These are phyloP conservation scores for Apiotrichum domesticum DNA, from an alignment of 1,284 basidiomycete species.

Conservation along the genomic window DNA sequence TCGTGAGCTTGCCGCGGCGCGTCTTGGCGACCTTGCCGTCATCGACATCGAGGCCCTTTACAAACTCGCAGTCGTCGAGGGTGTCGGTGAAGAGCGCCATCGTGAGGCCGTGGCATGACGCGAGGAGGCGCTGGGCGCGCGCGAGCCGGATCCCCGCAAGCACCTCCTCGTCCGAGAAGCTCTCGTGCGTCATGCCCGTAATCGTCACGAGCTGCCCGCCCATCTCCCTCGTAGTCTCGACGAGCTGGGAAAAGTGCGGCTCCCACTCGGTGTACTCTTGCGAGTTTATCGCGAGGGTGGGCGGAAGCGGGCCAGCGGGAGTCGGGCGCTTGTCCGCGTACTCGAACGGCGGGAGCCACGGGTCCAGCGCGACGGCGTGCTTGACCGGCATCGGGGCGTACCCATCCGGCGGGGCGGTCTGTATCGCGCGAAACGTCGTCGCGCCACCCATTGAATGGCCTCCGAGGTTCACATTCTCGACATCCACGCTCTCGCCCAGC, in stretches of 20 bases:
- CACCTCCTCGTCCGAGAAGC: conserved; percentile 41
- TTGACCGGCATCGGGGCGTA: conserved; percentile 52
- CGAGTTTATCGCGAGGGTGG: conserved; percentile 61
- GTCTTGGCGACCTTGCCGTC: neutral
- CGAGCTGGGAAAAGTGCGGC: conserved; percentile 59
- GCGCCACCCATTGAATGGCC: conserved; percentile 75
- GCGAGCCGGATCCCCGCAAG: conserved; percentile 12
- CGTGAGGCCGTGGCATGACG: conserved; percentile 31
- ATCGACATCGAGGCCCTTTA: neutral
- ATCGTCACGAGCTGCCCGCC: conserved; percentile 32
- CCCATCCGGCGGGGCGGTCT: conserved; percentile 19
- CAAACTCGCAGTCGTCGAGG: neutral
- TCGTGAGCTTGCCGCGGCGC: neutral
- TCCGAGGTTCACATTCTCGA: conserved; percentile 52
- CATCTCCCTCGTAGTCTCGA: conserved; percentile 49
- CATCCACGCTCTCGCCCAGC: conserved; percentile 49
- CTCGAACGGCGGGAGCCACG: conserved; percentile 65
- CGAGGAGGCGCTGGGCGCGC: conserved; percentile 17
- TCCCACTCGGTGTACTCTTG: conserved; percentile 62
- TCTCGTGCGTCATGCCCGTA: conserved; percentile 35
- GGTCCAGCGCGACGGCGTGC: conserved; percentile 56
- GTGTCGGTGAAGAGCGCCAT: conserved; percentile 16
- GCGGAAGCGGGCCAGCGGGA: conserved; percentile 35
- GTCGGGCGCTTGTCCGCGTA: neutral
- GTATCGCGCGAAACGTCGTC: conserved; percentile 48